phyloP scores from a whole-genome alignment of 345 rosid species.

The Salix caprea region DNA sequence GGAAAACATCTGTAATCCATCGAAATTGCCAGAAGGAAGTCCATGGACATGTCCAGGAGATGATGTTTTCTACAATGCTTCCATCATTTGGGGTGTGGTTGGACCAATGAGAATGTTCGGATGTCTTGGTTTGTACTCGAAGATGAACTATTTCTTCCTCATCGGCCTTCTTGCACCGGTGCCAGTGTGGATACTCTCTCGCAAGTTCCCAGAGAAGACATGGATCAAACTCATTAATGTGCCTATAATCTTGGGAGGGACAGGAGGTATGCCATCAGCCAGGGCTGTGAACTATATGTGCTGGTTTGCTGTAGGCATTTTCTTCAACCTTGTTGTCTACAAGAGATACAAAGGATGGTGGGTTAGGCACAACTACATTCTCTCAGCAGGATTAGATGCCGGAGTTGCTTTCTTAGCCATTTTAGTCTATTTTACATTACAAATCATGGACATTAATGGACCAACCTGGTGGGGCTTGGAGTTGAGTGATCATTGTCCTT shows the following conservation, averaged over 20 bases:
- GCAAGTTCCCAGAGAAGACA: constrained; percentile 30
- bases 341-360: constrained; percentile 45
- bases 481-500: constrained; percentile 42
- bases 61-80: constrained; percentile 46
- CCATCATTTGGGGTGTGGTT: constrained; percentile 57
- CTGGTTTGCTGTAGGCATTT: constrained; percentile 13
- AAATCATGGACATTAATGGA: constrained; percentile 30
- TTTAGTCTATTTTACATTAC: constrained; percentile 33
- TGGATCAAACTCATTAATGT: constrained; percentile 42
- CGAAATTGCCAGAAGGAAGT: constrained; percentile 36
- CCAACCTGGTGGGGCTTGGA: constrained; percentile 55
- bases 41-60: constrained; percentile 57
- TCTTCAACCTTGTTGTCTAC: constrained; percentile 18
- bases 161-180: constrained; percentile 43
- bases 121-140: constrained; percentile 32
- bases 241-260: constrained; percentile 34
- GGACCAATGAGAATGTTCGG: constrained; percentile 51
- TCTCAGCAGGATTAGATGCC: constrained; percentile 52
- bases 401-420: constrained; percentile 53
- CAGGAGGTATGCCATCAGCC: constrained; percentile 17
- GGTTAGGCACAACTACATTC: constrained; percentile 44
- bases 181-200: constrained; percentile 40
- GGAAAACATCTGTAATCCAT: constrained; percentile 32
- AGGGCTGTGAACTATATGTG: constrained; percentile 14
- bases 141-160: constrained; percentile 56